A percentile compares a stretch with the other conserved stretches of the same genome.
These are phyloP conservation scores for Malus asiatica DNA, from an alignment of 306 rosid genomes.

Conservation along the genomic window DNA sequence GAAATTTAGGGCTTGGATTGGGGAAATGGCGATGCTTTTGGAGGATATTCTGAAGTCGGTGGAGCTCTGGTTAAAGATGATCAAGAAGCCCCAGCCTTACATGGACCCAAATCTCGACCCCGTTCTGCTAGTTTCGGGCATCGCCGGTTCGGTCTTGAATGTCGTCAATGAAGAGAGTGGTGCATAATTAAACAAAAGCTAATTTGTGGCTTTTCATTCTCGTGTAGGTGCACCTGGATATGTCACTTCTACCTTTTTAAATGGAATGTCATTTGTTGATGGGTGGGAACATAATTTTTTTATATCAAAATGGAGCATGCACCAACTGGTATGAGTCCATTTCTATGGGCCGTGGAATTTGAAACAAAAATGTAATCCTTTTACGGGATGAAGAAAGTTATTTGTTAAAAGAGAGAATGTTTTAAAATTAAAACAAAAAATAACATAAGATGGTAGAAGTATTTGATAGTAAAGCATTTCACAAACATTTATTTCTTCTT, in stretches of 20 bases:
- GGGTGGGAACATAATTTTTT: slow-evolving; percentile 88
- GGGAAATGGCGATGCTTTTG: slow-evolving; percentile 51
- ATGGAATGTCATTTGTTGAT: slow-evolving; percentile 90
- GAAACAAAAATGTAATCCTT: too few species aligned
- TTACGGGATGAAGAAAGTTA: too few species aligned
- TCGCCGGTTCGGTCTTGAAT: slow-evolving; percentile 73
- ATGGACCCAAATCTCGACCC: slow-evolving; percentile 79
- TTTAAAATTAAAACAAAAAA: too few species aligned
- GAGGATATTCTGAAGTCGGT: slow-evolving; percentile 57
- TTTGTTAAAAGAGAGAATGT: too few species aligned
- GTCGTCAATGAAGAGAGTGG: slow-evolving; percentile 46
- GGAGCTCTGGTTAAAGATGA: slow-evolving; percentile 68
- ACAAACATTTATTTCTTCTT: not conserved
- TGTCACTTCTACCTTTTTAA: slow-evolving; percentile 57
- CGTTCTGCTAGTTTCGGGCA: slow-evolving; percentile 78
- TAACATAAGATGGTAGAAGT: too few species aligned
- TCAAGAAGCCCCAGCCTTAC: slow-evolving; percentile 49
- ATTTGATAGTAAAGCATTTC: too few species aligned
- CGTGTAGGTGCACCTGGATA: slow-evolving; percentile 90
- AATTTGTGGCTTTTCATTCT: slow-evolving; percentile 9
- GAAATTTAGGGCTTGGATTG: slow-evolving; percentile 8
- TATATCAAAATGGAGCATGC: slow-evolving; percentile 98
- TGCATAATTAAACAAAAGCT: not conserved
- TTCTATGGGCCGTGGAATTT: not conserved
- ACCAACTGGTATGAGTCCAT: slow-evolving; percentile 70